Base-by-base conservation (phyloP, 805 yeast genomes). In the Huiozyma naganishii region DNA sequence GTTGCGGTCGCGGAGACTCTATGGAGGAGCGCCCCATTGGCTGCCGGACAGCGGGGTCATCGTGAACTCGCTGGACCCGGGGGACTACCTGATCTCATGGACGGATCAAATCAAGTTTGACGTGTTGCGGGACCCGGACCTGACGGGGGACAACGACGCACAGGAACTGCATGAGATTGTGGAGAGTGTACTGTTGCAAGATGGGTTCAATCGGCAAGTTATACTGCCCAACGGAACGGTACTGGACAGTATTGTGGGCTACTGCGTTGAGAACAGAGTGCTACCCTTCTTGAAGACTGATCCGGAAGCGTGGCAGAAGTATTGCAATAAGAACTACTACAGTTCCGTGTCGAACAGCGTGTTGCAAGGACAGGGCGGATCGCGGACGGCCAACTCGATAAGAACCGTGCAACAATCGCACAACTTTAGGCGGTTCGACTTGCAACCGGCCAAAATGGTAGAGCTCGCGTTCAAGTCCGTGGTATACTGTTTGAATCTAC, bases 401-500 rank as follows among this genome's bases (percentile, higher is more conserved):
- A 41, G 39, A 13, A 36, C 36, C n/a, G 39, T 35, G 27, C 17
- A 41, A 34, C 68, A 73, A 37, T 92, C 95, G 4, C 79, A 85
- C 6, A 77, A 86, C 4, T 70, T 88, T 43, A 72, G 97, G 49
- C 85, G 89, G 57, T 89, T 88, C 61, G 87, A 84, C 56, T 77
- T 83, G 45, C 97, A 90, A 63, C 83, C 79, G 13, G 73, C 87
- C n/a, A 88, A 87, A 57, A 67, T 52, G 48, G 36, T 81, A 47
- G 83, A 92, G 32, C 69, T 77, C 28, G 69, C 87, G 7, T 72
- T 92, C 0, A 94, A 85, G 55, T 74, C 87, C 41, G 66, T 86
- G 6, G 76, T 89, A n/a, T 90, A 88, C 59, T 75, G 87, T 49
- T 70, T 78, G 48, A 69, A 73, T 47, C 61, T 64, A 3, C 65